Base-by-base conservation (phyloP, 2,329 filamentous ascomycete genomes). In the Penicillium sp. region DNA sequence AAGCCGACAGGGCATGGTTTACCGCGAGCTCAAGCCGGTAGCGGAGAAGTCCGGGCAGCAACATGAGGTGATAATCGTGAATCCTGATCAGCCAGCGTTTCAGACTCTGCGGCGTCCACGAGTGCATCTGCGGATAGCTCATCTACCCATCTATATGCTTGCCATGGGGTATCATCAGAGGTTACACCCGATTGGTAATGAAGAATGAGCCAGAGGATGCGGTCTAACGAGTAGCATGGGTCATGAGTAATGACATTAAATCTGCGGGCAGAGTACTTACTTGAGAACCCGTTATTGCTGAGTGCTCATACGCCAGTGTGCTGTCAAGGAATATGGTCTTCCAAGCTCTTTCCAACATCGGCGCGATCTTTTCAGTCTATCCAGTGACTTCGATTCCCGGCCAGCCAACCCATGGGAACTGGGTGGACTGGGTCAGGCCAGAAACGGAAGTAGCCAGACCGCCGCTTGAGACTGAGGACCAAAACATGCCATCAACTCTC, bases 391-490 rank as follows among this genome's bases (percentile, higher is more conserved):
- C 88, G 14, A 93, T 76, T 13, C 92, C 91, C 0, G 92, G 90
- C 92, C 92, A 96, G 54, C 91, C 92, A 71, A 95, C 96, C 91
- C 92, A 96, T 66, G 89, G 87, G 70, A 95, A 95, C 60, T 84
- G 87, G 16, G 89, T 95, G 4, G 88, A 86, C 72, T 95, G 95
- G 63, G 87, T 86, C 42, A 96, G 75, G 19, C 91, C 91, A 49
- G 88, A 92, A 46, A 96, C 77, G 19, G 91, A 90, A 25, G 88
- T 95, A 62, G 95, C 91, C 18, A 96, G 81, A 11, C 91, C 91
- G 47, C 91, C 91, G 10, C 91, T 95, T 37, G 90, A 95, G 80
- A 95, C 88, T 64, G 84, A 87, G 69, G 95, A 92, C 61, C 82
- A 78, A 72, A 92, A 96, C 61, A 82, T 82, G 59, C 88, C 89